Conservation (phyloP, 768 basidiomycete species). For the Hypholoma fasciculare region DNA sequence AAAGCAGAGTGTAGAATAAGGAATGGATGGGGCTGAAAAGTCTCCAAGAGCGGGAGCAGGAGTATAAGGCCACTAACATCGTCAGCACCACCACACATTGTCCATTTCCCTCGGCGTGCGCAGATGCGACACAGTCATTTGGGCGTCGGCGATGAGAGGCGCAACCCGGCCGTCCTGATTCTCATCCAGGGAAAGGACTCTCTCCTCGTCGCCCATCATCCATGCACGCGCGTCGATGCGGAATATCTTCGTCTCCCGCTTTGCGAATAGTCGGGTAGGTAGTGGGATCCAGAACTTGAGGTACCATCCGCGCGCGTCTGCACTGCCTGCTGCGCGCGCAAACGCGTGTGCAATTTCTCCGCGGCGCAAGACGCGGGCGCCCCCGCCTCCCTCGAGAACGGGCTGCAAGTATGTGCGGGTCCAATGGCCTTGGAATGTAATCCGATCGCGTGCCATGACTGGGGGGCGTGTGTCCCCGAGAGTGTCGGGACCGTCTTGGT, state of each 20-base stretch:
- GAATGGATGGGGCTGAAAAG: neutral
- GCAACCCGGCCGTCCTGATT: constrained; percentile 15
- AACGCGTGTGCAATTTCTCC: neutral
- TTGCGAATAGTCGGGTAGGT: constrained; percentile 45
- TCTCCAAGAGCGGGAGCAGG: neutral
- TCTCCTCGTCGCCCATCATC: constrained; percentile 29
- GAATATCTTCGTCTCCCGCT: constrained; percentile 46
- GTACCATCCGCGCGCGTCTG: constrained; percentile 29
- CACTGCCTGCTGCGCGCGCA: neutral
- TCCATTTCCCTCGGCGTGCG: constrained; percentile 40
- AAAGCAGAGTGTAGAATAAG: neutral
- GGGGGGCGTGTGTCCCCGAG: neutral
- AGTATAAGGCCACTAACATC: neutral
- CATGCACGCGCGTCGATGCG: constrained; percentile 35
- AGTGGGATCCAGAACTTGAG: constrained; percentile 47
- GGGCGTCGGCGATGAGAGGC: constrained; percentile 22
- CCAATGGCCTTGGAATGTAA: constrained; percentile 33
- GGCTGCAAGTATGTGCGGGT: constrained; percentile 23
- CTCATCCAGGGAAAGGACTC: constrained; percentile 16
- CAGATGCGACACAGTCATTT: constrained; percentile 46
- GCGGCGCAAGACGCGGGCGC: neutral
- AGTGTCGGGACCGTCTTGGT: neutral
- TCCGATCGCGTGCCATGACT: constrained; percentile 12
- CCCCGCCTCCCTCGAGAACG: constrained; percentile 12
- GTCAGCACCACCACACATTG: constrained; percentile 12